These are phyloP conservation scores for Potentilla sterilis DNA, from an alignment of 306 rosid genomes.

Conservation along the genomic window DNA sequence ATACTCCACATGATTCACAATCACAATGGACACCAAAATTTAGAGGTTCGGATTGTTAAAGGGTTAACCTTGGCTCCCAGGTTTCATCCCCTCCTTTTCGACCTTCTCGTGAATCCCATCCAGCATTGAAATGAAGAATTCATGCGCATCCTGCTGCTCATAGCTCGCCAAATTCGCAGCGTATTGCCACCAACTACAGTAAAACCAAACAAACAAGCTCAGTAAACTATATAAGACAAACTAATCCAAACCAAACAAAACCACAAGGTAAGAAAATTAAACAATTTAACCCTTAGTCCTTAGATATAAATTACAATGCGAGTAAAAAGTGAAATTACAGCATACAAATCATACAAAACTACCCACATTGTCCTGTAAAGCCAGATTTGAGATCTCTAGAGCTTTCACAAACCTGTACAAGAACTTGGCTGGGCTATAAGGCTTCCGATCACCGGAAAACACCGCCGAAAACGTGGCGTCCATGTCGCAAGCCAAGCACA, in stretches of 20 bases:
- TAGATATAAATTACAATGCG: not conserved
- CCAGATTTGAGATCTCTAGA: not conserved
- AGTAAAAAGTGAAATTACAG: not conserved
- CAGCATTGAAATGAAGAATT: slow-evolving; percentile 93
- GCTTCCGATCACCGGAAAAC: slow-evolving; percentile 74
- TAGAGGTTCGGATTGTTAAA: not conserved
- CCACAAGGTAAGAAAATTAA: not conserved
- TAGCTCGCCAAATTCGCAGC: slow-evolving; percentile 92
- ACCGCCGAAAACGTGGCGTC: slow-evolving; percentile 76
- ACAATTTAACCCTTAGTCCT: not conserved
- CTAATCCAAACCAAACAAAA: not conserved
- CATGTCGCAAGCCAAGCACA: slow-evolving; percentile 85
- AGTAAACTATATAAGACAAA: slow-evolving; percentile 1
- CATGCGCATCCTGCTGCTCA: slow-evolving; percentile 98
- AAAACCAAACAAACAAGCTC: slow-evolving; percentile 10
- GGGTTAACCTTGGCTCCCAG: slow-evolving; percentile 68
- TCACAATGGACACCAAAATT: not conserved
- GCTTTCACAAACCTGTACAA: slow-evolving; percentile 60
- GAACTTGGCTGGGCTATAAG: slow-evolving; percentile 93
- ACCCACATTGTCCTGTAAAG: not conserved
- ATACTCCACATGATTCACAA: not conserved
- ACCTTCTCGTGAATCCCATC: slow-evolving; percentile 95
- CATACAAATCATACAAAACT: not conserved
- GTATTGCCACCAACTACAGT: slow-evolving; percentile 95
- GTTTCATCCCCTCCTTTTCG: slow-evolving; percentile 65